phyloP scores from a whole-genome alignment of 805 yeast genomes.

The Kluyveromyces aestuarii region DNA sequence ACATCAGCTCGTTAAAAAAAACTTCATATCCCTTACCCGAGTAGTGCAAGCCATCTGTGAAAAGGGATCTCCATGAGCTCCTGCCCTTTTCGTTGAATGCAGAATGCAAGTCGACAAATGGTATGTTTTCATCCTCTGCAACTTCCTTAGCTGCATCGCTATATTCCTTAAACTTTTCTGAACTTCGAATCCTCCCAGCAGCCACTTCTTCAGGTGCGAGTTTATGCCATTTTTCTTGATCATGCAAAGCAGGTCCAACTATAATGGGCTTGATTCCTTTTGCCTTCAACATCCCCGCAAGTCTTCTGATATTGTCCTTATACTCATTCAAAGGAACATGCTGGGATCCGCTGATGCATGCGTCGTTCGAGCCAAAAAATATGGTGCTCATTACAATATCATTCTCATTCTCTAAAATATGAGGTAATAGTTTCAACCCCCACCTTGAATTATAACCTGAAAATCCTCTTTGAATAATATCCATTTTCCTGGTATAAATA shows the following conservation, averaged over 20 bases:
- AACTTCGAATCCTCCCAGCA: conserved; percentile 37
- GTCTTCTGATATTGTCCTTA: conserved; percentile 35
- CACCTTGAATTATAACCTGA: conserved; percentile 67
- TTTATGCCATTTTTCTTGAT: conserved; percentile 34
- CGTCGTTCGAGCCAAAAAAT: conserved; percentile 80
- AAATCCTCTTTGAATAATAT: conserved; percentile 66
- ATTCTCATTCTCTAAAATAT: conserved; percentile 41
- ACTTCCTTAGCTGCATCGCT: conserved; percentile 39
- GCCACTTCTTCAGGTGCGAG: conserved; percentile 26
- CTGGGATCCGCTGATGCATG: conserved; percentile 37
- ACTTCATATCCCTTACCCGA: conserved; percentile 44
- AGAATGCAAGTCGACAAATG: conserved; percentile 48
- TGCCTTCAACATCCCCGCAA: conserved; percentile 34
- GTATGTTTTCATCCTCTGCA: conserved; percentile 39
- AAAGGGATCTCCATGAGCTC: conserved; percentile 33
- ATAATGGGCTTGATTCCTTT: conserved; percentile 44
- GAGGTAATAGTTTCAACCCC: conserved; percentile 42
- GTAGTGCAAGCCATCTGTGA: conserved; percentile 55
- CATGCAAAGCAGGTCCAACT: conserved; percentile 56
- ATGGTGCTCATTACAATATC: conserved; percentile 40
- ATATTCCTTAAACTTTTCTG: conserved; percentile 39
- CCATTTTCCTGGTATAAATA: conserved; percentile 52
- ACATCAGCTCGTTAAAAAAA: conserved; percentile 36
- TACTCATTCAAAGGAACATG: conserved; percentile 45
- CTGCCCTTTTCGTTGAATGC: conserved; percentile 31